Evolutionary conservation across 1,139 yeast genomes (phyloP), one percentile per base, ranked within the genome.

Genomic region (Neolecta irregularis): DNA sequence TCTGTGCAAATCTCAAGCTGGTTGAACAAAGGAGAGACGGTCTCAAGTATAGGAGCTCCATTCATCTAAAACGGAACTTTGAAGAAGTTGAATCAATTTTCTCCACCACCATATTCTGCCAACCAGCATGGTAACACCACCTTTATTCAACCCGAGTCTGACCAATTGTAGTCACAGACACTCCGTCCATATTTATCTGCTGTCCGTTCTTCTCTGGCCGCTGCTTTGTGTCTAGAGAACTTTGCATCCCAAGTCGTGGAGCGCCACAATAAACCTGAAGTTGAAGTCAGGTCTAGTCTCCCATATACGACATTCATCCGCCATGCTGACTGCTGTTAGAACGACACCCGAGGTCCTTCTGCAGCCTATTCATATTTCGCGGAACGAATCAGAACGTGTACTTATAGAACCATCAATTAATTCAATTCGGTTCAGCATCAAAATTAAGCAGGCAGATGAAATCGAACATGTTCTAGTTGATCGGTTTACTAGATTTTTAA

Each of bases 261-360:
- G 61, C 76, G 99, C 58, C 98, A 88, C 63, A 88, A 88, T 60
- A 71, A 91, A 45, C 99, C 99, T 3, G 99, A 88, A 56, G 76
- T 88, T 35, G 99, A 88, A 57, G 88, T 79, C 30, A 71, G 8
- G 31, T 28, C 20, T 13, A 8, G 2, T 8, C 18, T 25, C 7
- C 12, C 12, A 6, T 2, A 22, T n/a, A 30, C 33, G 23, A 26
- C 9, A 9, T 30, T 9, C 9, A 26, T 8, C 26, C 9, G 11
- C 9, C 22, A 11, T n/a, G 22, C 26, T 26, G n/a, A n/a, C n/a
- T n/a, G n/a, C n/a, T n/a, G n/a, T 26, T 24, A 73, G 76, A 46
- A 69, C 70, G 46, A 65, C 78, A 32, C 76, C 78, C 7, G 95
- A 85, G 56, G 76, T 88, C 41, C 60, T 88, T 43, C 65, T 88